Percentiles rank a stretch among this genome's conserved stretches.
phyloP scores from a whole-genome alignment of 164 flowering plant species.

The Vitis labrusca region DNA sequence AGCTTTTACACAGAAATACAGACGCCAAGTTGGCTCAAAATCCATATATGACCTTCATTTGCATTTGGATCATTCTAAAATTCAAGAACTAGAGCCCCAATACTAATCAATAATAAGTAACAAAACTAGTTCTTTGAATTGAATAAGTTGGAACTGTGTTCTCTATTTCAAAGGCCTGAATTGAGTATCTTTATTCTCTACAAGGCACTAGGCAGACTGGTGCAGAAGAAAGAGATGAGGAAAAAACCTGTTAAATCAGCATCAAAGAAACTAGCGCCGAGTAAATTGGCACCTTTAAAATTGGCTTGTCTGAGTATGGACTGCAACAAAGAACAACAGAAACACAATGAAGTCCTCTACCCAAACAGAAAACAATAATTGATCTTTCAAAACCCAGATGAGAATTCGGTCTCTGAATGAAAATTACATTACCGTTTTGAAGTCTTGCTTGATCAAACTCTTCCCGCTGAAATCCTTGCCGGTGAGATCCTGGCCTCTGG shows the following conservation, averaged over 20 bases:
- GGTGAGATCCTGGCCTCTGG: conserved; percentile 90
- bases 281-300: conserved; percentile 82
- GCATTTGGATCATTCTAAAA: background rate
- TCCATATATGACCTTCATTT: background rate
- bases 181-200: too few relatives aligned
- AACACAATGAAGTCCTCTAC: background rate
- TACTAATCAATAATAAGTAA: background rate
- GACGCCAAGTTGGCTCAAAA: background rate
- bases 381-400: too few relatives aligned
- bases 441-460: conserved; percentile 87
- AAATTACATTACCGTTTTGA: conserved; percentile 66
- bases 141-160: too few relatives aligned
- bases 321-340: conserved; percentile 31
- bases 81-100: background rate
- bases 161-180: too few relatives aligned
- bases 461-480: conserved; percentile 94
- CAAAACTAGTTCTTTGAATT: background rate
- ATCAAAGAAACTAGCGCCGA: conserved; percentile 98
- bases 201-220: too few relatives aligned
- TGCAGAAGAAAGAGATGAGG: background rate
- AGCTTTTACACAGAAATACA: too few relatives aligned
- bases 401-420: too few relatives aligned
- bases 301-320: conserved; percentile 90
- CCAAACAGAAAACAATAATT: too few relatives aligned
- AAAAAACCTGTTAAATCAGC: conserved; percentile 90